Evolutionary conservation across 139 green algal genomes (phyloP).

Genomic region (Zygnema circumcarinatum): DNA sequence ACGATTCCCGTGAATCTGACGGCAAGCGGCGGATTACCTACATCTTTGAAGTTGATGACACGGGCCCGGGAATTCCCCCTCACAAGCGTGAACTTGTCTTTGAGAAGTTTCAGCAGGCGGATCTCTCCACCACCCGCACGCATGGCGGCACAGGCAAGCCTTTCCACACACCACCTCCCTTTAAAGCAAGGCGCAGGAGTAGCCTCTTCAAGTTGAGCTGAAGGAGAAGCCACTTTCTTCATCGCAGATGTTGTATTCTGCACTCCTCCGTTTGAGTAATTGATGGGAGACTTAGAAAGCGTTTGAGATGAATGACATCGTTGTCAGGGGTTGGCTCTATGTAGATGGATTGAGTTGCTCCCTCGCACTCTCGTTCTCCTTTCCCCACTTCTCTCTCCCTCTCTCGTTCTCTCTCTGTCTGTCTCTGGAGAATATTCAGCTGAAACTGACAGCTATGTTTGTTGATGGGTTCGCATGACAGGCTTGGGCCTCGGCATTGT

Average conservation of each 20-base stretch:
- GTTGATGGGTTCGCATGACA: too few species aligned
- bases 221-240: too few species aligned
- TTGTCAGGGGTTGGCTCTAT: too few species aligned
- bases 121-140: constrained; percentile 40
- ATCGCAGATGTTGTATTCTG: too few species aligned
- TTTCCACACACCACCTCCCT: constrained; percentile 24
- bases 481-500: constrained; percentile 72
- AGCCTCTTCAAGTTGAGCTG: too few species aligned
- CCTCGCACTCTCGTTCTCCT: background rate
- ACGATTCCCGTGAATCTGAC: background rate
- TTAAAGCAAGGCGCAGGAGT: too few species aligned
- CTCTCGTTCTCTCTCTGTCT: constrained; percentile 8
- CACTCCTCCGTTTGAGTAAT: too few species aligned
- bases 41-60: constrained; percentile 58
- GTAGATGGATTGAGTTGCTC: too few species aligned
- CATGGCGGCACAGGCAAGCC: constrained; percentile 53
- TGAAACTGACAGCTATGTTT: too few species aligned
- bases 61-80: constrained; percentile 51
- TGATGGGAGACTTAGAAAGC: too few species aligned
- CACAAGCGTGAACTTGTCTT: constrained; percentile 48
- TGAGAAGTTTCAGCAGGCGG: constrained; percentile 58
- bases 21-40: constrained; percentile 12
- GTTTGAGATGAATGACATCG: too few species aligned
- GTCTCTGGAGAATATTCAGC: too few species aligned
- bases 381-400: constrained; percentile 12